Evolutionary conservation across 495 filamentous ascomycete species (phyloP), one percentile per base, ranked within the genome.

Genomic region (Xylaria telfairii): DNA sequence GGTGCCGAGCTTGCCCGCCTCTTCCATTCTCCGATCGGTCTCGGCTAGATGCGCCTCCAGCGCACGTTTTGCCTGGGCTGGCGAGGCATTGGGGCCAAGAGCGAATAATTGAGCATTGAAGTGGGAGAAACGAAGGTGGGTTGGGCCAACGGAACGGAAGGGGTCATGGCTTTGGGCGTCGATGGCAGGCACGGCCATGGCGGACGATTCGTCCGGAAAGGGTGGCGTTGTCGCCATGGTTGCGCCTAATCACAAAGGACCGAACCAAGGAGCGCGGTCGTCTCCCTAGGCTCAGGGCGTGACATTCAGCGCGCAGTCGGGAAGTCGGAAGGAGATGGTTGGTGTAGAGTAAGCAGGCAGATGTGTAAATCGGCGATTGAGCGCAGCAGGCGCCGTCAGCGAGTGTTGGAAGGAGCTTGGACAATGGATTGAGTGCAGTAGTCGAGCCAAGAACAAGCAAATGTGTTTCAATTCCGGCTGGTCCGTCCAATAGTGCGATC

Each of bases 21-120:
- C 94, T 77, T 97, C 92, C 73, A 98, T 90, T 69, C 95, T 87
- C 65, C 94, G 91, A 69, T 96, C 92, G 0, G 95, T 97, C 78
- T 99, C 96, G 32, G 90, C 88, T 44, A 98, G 84, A 80, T 97
- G 96, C 53, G 94, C 94, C 81, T 97, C 91, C 39, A 99, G 85
- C 41, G 94, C 93, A 61, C 92, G 90, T 78, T 92, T 96, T 7
- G 93, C 92, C 74, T 98, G 94, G 41, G 90, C 88, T 42, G 95
- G 93, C 0, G 96, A 97, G 3, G 90, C 84, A 37, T 88, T 86
- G 7, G 91, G 87, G 75, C 92, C 91, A n/a, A 96, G 81, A 44
- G 90, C 90, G 74, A 97, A 92, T 30, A 94, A 80, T 64, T 94
- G 89, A 8, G 86, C 88, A 75, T 96, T 92, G 76, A 96, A 95